phyloP scores from a whole-genome alignment of 176 grass and related monocot species.

The Otatea glauca region DNA sequence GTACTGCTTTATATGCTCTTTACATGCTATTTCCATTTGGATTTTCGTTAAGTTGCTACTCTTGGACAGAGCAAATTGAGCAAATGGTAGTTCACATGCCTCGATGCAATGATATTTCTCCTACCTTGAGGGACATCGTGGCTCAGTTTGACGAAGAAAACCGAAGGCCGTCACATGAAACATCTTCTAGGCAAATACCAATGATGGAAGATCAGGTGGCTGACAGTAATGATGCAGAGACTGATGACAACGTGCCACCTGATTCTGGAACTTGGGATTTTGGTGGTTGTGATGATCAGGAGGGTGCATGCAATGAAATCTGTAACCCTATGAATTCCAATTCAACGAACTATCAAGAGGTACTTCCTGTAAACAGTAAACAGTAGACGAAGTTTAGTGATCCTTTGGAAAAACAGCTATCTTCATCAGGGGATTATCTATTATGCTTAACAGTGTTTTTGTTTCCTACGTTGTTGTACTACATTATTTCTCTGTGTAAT shows the following conservation, averaged over 20 bases:
- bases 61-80: slow-evolving; percentile 71
- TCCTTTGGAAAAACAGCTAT: neutral
- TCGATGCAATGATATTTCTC: slow-evolving; percentile 75
- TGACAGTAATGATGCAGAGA: slow-evolving; percentile 34
- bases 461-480: neutral
- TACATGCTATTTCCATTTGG: slow-evolving; percentile 35
- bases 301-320: slow-evolving; percentile 57
- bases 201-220: slow-evolving; percentile 48
- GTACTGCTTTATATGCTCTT: neutral
- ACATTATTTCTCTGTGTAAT: neutral
- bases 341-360: slow-evolving; percentile 65
- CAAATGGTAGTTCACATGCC: slow-evolving; percentile 78
- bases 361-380: slow-evolving; percentile 37
- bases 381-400: neutral
- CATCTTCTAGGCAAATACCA: slow-evolving; percentile 54
- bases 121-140: slow-evolving; percentile 78
- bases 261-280: slow-evolving; percentile 66
- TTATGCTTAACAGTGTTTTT: neutral
- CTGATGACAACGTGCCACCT: slow-evolving; percentile 48
- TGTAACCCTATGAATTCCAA: slow-evolving; percentile 47
- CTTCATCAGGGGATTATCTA: neutral
- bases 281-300: slow-evolving; percentile 67
- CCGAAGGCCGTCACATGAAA: slow-evolving; percentile 56
- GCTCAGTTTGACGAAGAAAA: slow-evolving; percentile 93
- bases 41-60: slow-evolving; percentile 32